Percentiles rank a stretch among this genome's conserved stretches.
These are phyloP conservation scores for Kurtzmaniella quercitrusa DNA, from an alignment of 1,139 yeast genomes.

Conservation along the genomic window DNA sequence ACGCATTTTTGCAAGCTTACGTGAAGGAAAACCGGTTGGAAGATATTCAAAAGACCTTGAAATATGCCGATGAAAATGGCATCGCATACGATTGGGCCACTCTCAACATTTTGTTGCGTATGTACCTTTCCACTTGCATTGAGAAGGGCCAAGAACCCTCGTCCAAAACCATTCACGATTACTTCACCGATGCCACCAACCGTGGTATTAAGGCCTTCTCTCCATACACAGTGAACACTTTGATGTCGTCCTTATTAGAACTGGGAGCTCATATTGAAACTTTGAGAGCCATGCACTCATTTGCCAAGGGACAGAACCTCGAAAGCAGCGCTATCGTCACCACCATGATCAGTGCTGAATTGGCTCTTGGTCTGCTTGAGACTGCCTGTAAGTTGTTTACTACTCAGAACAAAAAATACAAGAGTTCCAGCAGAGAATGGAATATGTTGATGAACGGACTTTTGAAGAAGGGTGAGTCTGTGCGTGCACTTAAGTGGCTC, in stretches of 20 bases:
- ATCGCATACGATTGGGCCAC: constrained; percentile 63
- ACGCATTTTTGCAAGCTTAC: constrained; percentile 33
- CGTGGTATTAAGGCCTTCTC: constrained; percentile 42
- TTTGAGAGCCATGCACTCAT: constrained; percentile 41
- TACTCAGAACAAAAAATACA: constrained; percentile 29
- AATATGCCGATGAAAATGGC: constrained; percentile 34
- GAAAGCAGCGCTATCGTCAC: constrained; percentile 44
- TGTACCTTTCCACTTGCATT: constrained; percentile 46
- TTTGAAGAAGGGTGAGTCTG: constrained; percentile 28
- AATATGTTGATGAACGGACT: constrained; percentile 57
- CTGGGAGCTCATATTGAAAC: constrained; percentile 44
- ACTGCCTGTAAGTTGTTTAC: constrained; percentile 49
- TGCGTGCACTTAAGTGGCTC: constrained; percentile 40
- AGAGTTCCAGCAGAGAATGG: constrained; percentile 46
- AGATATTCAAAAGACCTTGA: constrained; percentile 37
- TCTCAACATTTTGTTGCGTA: constrained; percentile 59
- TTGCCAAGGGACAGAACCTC: constrained; percentile 26
- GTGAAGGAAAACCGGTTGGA: constrained; percentile 27
- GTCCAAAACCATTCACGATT: constrained; percentile 27
- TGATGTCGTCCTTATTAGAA: constrained; percentile 55
- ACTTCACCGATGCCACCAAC: constrained; percentile 41
- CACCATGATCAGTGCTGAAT: constrained; percentile 57
- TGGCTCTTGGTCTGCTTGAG: constrained; percentile 44
- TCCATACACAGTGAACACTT: constrained; percentile 47
- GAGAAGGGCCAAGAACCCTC: constrained; percentile 45